Conservation (phyloP, 176 grass and related monocot species). For the Cenchrus fungigraminus region DNA sequence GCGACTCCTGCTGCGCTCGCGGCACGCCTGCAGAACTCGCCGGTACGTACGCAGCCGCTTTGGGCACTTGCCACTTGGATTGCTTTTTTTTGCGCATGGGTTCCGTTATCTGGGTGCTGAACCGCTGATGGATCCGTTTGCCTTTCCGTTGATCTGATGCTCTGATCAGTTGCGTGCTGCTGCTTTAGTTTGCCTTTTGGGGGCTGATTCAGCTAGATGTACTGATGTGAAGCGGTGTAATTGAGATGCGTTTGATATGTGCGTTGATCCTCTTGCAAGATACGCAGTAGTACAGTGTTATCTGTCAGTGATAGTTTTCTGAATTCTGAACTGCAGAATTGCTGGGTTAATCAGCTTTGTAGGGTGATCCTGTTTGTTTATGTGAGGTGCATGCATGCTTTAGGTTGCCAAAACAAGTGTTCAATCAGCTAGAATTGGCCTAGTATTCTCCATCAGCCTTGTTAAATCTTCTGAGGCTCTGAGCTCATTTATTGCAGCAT, state of each 20-base stretch:
- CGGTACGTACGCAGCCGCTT: conserved; percentile 40
- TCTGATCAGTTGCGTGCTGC: no score
- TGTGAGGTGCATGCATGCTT: neutral
- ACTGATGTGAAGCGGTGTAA: neutral
- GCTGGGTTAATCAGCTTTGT: neutral
- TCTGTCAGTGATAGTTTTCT: neutral
- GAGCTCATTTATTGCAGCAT: neutral
- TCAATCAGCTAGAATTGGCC: no score
- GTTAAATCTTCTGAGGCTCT: neutral
- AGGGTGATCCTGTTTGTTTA: neutral
- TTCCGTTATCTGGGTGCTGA: conserved; percentile 2
- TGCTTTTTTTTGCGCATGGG: neutral
- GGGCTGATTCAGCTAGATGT: neutral
- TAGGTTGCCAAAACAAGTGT: neutral
- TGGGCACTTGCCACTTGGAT: conserved; percentile 4
- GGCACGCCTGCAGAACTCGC: conserved; percentile 34
- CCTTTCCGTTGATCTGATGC: neutral
- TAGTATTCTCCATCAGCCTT: neutral
- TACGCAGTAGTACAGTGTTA: neutral
- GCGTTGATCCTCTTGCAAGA: neutral
- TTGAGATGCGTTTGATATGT: neutral
- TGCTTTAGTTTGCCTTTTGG: neutral
- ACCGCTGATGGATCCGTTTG: neutral
- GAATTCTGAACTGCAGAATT: neutral
- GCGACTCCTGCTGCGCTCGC: conserved; percentile 39